phyloP scores from a whole-genome alignment of 2,329 filamentous ascomycete genomes.

The Fusarium redolens region DNA sequence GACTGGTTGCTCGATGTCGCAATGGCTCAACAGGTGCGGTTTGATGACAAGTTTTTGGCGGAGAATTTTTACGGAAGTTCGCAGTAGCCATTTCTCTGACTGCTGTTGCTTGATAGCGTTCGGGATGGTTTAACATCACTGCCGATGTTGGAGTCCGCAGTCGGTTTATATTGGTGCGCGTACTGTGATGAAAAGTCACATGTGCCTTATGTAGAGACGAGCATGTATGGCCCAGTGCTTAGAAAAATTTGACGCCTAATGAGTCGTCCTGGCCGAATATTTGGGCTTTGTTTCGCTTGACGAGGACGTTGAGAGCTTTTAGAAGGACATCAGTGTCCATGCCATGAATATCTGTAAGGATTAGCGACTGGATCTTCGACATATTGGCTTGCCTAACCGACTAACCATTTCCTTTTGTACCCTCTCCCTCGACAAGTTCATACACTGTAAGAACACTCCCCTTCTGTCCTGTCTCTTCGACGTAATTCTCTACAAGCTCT shows the following conservation, averaged over 20 bases:
- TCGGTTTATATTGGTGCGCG: conserved; percentile 5
- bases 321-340: conserved; percentile 86
- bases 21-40: conserved; percentile 85
- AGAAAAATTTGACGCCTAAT: conserved; percentile 97
- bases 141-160: conserved; percentile 18
- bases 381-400: not conserved
- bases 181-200: conserved; percentile 11
- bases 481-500: conserved; percentile 78
- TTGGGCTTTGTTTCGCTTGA: conserved; percentile 92
- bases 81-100: conserved; percentile 10
- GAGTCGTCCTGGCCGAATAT: conserved; percentile 91
- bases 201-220: conserved; percentile 34
- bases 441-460: conserved; percentile 91
- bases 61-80: conserved; percentile 55
- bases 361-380: conserved; percentile 14
- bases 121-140: conserved; percentile 17
- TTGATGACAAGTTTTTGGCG: conserved; percentile 70
- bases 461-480: conserved; percentile 89
- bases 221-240: conserved; percentile 48
- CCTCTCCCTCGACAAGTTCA: conserved; percentile 90
- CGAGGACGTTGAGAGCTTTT: conserved; percentile 81
- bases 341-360: conserved; percentile 78
- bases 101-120: conserved; percentile 35
- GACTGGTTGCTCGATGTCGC: conserved; percentile 93
- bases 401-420: conserved; percentile 74